Evolutionary conservation across 441 rosid genomes (phyloP).

Genomic region (Erysimum pusillum): DNA sequence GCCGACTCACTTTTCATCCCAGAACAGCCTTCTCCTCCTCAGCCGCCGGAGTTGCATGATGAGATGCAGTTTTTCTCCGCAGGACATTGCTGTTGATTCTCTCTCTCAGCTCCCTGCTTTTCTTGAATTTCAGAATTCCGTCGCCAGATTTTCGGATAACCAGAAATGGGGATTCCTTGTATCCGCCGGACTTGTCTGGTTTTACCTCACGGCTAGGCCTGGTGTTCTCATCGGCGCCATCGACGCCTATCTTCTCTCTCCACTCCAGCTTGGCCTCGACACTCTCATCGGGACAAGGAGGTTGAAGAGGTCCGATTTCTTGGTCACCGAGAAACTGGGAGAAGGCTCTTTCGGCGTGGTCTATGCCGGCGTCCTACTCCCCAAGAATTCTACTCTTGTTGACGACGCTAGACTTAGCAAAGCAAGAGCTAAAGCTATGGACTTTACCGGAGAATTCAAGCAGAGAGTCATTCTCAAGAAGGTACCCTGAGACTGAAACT

Average conservation of each 20-base stretch:
- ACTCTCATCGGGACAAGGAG: conserved; percentile 76
- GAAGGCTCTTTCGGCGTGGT: conserved; percentile 98
- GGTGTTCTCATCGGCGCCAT: conserved; percentile 93
- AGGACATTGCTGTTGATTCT: conserved; percentile 54
- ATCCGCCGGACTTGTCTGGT: conserved; percentile 71
- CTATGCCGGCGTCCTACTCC: conserved; percentile 79
- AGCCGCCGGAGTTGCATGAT: conserved; percentile 27
- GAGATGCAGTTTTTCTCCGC: conserved; percentile 44
- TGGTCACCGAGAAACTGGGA: conserved; percentile 80
- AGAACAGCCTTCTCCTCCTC: conserved; percentile 14
- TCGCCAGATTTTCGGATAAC: conserved; percentile 59
- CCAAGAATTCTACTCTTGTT: conserved; percentile 53
- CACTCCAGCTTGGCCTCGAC: conserved; percentile 78
- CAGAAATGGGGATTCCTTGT: conserved; percentile 73
- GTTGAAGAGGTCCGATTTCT: conserved; percentile 76
- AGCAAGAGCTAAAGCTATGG: conserved; percentile 56
- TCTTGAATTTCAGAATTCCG: conserved; percentile 52
- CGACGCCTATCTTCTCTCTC: conserved; percentile 88
- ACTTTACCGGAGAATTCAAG: conserved; percentile 61
- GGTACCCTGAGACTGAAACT: conserved; percentile 44
- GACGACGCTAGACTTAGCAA: conserved; percentile 54
- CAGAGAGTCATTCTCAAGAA: conserved; percentile 88
- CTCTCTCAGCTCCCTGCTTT: conserved; percentile 62
- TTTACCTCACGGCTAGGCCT: conserved; percentile 93
- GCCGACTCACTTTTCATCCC: conserved; percentile 48